These are phyloP conservation scores for Thuidium tamariscinum DNA, from an alignment of 225 moss, liverwort and hornwort species.

Conservation along the genomic window DNA sequence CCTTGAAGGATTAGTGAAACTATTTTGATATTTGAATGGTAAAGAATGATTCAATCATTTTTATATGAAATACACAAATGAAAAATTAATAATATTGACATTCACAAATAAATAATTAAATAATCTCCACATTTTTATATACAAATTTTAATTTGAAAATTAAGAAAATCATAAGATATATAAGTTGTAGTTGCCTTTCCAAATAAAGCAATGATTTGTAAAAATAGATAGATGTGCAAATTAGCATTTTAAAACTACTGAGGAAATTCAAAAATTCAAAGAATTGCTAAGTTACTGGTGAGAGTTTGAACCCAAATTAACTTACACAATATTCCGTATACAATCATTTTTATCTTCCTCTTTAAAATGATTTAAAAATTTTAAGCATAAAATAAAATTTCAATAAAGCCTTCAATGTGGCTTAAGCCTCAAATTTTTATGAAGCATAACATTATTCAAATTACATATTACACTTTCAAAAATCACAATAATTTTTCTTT, in stretches of 20 bases:
- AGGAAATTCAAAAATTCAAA: background rate
- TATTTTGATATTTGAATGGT: background rate
- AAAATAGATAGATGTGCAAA: no score
- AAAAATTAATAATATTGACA: rapidly evolving
- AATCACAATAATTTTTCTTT: background rate
- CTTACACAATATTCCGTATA: background rate
- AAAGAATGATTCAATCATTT: background rate
- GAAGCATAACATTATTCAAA: background rate
- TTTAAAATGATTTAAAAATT: background rate
- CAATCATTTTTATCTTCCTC: background rate
- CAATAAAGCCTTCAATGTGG: background rate
- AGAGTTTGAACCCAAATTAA: background rate
- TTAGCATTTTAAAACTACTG: rapidly evolving
- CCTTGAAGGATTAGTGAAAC: no score
- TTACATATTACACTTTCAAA: background rate
- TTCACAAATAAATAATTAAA: background rate
- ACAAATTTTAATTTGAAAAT: background rate
- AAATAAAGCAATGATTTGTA: background rate
- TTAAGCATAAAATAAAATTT: background rate
- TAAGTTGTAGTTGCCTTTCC: rapidly evolving
- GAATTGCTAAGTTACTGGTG: no score
- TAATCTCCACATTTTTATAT: rapidly evolving
- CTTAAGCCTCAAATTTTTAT: background rate
- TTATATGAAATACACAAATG: no score
- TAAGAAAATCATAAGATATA: background rate